These are phyloP conservation scores for Rhexocercosporidium sp. DNA, from an alignment of 2,329 filamentous ascomycete species.

Conservation along the genomic window DNA sequence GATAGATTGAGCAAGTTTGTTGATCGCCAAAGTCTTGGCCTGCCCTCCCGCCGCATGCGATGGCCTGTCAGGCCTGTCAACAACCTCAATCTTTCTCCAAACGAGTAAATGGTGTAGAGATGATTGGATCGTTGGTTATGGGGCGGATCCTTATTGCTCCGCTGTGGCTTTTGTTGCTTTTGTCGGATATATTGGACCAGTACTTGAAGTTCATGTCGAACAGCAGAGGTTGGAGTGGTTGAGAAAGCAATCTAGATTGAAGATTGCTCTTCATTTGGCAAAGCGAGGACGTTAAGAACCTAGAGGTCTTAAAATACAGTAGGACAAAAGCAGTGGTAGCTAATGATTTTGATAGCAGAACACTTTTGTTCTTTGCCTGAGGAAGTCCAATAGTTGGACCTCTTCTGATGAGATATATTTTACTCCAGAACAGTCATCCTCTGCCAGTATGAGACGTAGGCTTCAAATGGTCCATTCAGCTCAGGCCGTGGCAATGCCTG, in stretches of 20 bases:
- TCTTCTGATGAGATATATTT: too few relatives aligned
- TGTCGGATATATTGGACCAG: not conserved
- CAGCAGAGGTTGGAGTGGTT: not conserved
- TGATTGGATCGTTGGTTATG: not conserved
- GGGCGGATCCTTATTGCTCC: not conserved
- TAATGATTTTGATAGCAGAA: too few relatives aligned
- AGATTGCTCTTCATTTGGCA: not conserved
- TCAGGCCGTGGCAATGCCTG: too few relatives aligned
- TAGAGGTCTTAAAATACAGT: too few relatives aligned
- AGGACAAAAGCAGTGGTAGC: too few relatives aligned
- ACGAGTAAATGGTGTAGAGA: not conserved
- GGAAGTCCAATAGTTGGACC: too few relatives aligned
- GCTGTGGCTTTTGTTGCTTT: not conserved
- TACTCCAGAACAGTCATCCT: too few relatives aligned
- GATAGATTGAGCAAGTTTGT: slow-evolving; percentile 23
- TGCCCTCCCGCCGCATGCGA: not conserved
- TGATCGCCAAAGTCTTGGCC: slow-evolving; percentile 9
- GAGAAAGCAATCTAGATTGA: not conserved
- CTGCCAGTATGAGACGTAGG: too few relatives aligned
- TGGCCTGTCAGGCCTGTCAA: not conserved
- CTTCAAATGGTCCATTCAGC: too few relatives aligned
- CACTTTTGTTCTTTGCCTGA: too few relatives aligned
- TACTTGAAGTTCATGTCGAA: not conserved
- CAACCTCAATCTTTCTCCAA: slow-evolving; percentile 1
- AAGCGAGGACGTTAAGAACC: too few relatives aligned